Percentiles rank a stretch among this genome's conserved stretches.
Conservation (phyloP, 352 stramenopile genomes). For the Globisporangium ultimum region DNA sequence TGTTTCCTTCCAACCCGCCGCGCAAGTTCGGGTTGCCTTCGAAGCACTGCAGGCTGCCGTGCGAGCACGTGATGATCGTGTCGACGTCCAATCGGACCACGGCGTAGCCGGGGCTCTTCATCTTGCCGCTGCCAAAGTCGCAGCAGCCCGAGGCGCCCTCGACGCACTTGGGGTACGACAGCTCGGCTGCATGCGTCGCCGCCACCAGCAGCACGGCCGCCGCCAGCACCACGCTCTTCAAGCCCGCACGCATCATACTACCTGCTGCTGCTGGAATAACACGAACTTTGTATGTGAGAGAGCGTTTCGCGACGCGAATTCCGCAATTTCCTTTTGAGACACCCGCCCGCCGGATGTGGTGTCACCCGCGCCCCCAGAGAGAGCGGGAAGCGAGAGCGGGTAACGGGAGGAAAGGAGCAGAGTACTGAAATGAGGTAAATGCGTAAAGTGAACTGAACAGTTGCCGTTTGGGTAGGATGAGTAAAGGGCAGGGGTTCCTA, state of each 20-base stretch:
- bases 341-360: not conserved
- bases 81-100: conserved; percentile 41
- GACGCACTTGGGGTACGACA: conserved; percentile 57
- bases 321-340: not conserved
- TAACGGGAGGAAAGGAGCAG: not conserved
- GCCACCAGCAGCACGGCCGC: conserved; percentile 16
- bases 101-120: conserved; percentile 61
- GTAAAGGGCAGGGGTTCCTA: not conserved
- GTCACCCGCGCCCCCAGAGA: not conserved
- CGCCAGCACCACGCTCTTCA: conserved; percentile 18
- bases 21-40: conserved; percentile 54
- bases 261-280: too few relatives aligned
- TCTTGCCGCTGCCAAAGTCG: conserved; percentile 42
- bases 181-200: conserved; percentile 12
- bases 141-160: conserved; percentile 45
- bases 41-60: conserved; percentile 49
- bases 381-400: not conserved
- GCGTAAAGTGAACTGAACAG: not conserved
- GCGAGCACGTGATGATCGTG: conserved; percentile 63
- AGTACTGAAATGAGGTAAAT: not conserved
- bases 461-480: not conserved
- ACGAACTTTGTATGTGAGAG: conserved; percentile 1
- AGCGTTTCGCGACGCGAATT: not conserved
- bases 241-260: not conserved
- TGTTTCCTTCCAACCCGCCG: conserved; percentile 27